Base-by-base conservation (phyloP, 768 basidiomycete species). In the Collybiopsis luxurians region DNA sequence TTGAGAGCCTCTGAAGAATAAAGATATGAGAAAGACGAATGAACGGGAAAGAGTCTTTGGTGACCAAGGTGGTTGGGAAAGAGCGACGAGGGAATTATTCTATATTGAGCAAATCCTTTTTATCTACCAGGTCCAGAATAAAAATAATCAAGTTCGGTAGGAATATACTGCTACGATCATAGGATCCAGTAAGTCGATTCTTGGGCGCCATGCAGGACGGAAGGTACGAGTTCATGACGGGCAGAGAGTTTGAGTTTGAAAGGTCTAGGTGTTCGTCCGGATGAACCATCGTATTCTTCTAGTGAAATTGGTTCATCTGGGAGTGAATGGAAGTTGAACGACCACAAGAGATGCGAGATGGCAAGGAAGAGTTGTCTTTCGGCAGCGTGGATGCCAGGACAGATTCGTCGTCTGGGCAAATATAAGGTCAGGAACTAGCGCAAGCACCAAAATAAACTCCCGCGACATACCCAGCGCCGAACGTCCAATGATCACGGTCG, bases 391-490 rank as follows among this genome's bases (percentile, higher is more conserved):
- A 71, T 62, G 2, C 70, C 73, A 0, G 70, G 70, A 47, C 73
- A 72, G 49, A 72, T 67, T 2, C 69, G 60, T 2, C 69, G 64
- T 2, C 68, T 67, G 42, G 13, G 31, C 31, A 34, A 34, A 34
- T 5, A 34, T 4, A 21, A 24, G 27, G 12, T n/a, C 6, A 9
- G 19, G n/a, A 13, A n/a, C 12, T 19, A 5, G n/a, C n/a, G n/a
- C n/a, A n/a, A n/a, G n/a, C n/a, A n/a, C n/a, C n/a, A n/a, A n/a
- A n/a, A n/a, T n/a, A n/a, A n/a, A n/a, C n/a, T n/a, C n/a, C n/a
- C n/a, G n/a, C n/a, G n/a, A n/a, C n/a, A n/a, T 55, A 72, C 71
- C 73, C 73, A 0, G 68, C 71, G 13, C 73, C 73, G 52, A 74
- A 74, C 12, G 66, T 55, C 71, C 71, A 74, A 43, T 74, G 71